Evolutionary conservation across 306 rosid genomes (phyloP).

Genomic region (Macrotyloma uniflorum): DNA sequence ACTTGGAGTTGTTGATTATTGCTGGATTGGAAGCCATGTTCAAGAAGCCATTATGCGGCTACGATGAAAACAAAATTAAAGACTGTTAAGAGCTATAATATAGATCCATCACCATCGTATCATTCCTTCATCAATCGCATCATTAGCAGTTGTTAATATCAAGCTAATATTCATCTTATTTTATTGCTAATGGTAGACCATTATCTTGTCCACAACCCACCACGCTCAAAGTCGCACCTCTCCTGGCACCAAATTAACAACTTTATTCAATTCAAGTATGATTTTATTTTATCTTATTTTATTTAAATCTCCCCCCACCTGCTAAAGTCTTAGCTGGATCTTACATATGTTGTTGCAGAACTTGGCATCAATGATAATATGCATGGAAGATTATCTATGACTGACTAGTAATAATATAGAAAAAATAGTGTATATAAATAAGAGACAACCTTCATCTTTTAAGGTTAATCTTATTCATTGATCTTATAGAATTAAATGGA

Average conservation of each 20-base stretch:
- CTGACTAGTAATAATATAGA: too few species aligned
- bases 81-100: neutral
- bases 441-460: too few species aligned
- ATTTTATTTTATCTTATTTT: neutral
- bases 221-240: conserved; percentile 36
- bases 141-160: conserved; percentile 18
- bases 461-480: too few species aligned
- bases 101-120: conserved; percentile 44
- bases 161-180: conserved; percentile 32
- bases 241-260: conserved; percentile 15
- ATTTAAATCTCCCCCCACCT: neutral
- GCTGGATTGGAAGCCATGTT: conserved; percentile 52
- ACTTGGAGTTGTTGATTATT: neutral
- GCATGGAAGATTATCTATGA: too few species aligned
- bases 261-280: conserved; percentile 31
- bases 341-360: conserved; percentile 34
- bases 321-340: conserved; percentile 29
- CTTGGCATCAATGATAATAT: conserved; percentile 25
- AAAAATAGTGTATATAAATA: too few species aligned
- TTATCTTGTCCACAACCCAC: conserved; percentile 48
- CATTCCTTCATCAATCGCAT: conserved; percentile 44
- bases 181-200: conserved; percentile 54
- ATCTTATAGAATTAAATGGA: too few species aligned
- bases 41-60: conserved; percentile 40
- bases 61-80: conserved; percentile 41